Conservation (phyloP, 2,329 filamentous ascomycete species). For the Plenodomus biglobosus region DNA sequence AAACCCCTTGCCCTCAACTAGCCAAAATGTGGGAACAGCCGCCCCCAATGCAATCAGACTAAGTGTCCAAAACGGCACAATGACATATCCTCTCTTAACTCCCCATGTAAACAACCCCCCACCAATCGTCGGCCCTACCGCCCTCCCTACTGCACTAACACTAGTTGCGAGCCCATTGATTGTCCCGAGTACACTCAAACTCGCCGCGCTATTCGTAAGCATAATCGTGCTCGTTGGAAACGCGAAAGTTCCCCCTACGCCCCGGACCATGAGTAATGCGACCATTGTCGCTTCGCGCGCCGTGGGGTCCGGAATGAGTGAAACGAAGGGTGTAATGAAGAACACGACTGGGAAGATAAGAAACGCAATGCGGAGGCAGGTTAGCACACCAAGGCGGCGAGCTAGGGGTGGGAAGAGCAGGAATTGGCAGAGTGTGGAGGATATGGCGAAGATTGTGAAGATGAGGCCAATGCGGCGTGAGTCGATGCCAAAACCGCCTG, state of each 20-base stretch:
- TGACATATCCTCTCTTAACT: constrained; percentile 71
- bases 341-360: constrained; percentile 74
- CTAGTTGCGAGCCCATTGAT: constrained; percentile 89
- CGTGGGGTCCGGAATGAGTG: constrained; percentile 57
- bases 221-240: constrained; percentile 91
- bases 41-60: constrained; percentile 64
- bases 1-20: constrained; percentile 73
- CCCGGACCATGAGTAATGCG: constrained; percentile 70
- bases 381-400: constrained; percentile 69
- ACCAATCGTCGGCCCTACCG: constrained; percentile 72
- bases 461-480: constrained; percentile 79
- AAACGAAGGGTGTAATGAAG: constrained; percentile 77
- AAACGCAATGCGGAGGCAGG: constrained; percentile 69
- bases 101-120: constrained; percentile 77
- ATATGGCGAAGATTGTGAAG: constrained; percentile 79
- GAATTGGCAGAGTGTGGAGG: constrained; percentile 82
- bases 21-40: constrained; percentile 70
- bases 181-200: constrained; percentile 76
- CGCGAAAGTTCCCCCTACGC: constrained; percentile 74
- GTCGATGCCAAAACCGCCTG: constrained; percentile 74
- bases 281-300: constrained; percentile 64
- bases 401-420: constrained; percentile 78
- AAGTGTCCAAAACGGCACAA: constrained; percentile 82
- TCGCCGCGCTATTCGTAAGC: constrained; percentile 81
- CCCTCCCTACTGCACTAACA: constrained; percentile 77